Evolutionary conservation across 345 rosid species (phyloP).

Genomic region (Hevea brasiliensis): DNA sequence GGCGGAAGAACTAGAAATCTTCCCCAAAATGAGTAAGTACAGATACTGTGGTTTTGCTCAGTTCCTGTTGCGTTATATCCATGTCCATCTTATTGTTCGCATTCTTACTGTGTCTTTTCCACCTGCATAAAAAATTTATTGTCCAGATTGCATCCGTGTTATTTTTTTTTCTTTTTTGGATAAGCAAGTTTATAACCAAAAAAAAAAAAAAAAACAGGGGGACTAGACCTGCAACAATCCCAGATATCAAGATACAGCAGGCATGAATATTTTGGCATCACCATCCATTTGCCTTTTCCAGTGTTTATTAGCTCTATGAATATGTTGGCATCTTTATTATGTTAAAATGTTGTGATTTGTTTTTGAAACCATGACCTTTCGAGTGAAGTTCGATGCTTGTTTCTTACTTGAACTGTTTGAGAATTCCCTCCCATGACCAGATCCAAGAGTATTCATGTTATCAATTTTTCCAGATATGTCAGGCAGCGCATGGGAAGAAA

Average conservation of each 20-base stretch:
- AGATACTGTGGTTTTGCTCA: neutral
- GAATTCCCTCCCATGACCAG: neutral
- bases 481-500: conserved; percentile 69
- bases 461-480: conserved; percentile 43
- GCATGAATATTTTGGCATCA: too few relatives aligned
- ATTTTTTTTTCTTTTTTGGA: too few relatives aligned
- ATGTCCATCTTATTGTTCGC: neutral
- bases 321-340: too few relatives aligned
- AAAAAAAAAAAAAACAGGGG: too few relatives aligned
- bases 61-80: neutral
- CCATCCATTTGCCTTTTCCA: too few relatives aligned
- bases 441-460: neutral
- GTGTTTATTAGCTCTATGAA: neutral
- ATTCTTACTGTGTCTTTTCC: neutral
- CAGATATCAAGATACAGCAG: too few relatives aligned
- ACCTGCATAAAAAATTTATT: neutral
- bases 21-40: conserved; percentile 59
- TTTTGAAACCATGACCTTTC: too few relatives aligned
- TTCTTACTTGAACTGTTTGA: neutral
- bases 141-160: neutral
- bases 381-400: neutral
- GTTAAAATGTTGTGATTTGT: too few relatives aligned
- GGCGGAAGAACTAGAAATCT: conserved; percentile 67
- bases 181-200: neutral
- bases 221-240: too few relatives aligned